Conservation (phyloP, 2,329 filamentous ascomycete genomes). For the Lecanoromycetidae sp. region DNA sequence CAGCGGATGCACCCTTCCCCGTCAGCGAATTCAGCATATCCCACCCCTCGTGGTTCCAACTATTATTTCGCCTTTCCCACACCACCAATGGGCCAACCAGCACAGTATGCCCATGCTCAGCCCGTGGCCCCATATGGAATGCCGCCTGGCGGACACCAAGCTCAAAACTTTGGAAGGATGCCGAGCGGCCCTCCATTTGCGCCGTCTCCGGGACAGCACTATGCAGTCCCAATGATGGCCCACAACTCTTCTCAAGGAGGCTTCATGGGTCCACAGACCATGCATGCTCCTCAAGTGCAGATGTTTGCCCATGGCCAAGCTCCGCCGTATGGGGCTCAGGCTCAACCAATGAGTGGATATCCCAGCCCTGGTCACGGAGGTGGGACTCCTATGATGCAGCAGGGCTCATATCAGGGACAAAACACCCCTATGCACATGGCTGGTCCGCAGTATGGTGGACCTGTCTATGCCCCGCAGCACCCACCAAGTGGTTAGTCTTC, state of each 20-base stretch:
- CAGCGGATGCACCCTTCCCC: constrained; percentile 79
- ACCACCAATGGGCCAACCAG: constrained; percentile 54
- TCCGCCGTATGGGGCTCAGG: constrained; percentile 44
- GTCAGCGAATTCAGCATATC: constrained; percentile 66
- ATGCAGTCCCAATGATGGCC: constrained; percentile 74
- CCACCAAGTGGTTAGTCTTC: constrained; percentile 60
- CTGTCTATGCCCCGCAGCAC: constrained; percentile 58
- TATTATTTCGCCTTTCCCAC: constrained; percentile 59
- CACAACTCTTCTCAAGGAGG: constrained; percentile 55
- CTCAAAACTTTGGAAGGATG: constrained; percentile 58
- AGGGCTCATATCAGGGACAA: constrained; percentile 87
- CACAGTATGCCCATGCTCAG: constrained; percentile 59
- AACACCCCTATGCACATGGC: constrained; percentile 58
- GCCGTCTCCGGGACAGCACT: constrained; percentile 55
- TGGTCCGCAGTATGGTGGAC: constrained; percentile 62
- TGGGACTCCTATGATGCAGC: constrained; percentile 87
- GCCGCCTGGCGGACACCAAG: constrained; percentile 56
- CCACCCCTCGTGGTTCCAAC: constrained; percentile 69
- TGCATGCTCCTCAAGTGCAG: constrained; percentile 60
- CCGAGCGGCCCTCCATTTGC: constrained; percentile 63
- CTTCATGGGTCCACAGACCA: constrained; percentile 61
- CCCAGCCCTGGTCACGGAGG: constrained; percentile 80
- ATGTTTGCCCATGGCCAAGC: constrained; percentile 71
- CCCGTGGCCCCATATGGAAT: constrained; percentile 60
- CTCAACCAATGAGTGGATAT: constrained; percentile 57